Percentiles rank a stretch among this genome's conserved stretches.
phyloP scores from a whole-genome alignment of 176 grass and related monocot genomes.

The Juncus effusus region DNA sequence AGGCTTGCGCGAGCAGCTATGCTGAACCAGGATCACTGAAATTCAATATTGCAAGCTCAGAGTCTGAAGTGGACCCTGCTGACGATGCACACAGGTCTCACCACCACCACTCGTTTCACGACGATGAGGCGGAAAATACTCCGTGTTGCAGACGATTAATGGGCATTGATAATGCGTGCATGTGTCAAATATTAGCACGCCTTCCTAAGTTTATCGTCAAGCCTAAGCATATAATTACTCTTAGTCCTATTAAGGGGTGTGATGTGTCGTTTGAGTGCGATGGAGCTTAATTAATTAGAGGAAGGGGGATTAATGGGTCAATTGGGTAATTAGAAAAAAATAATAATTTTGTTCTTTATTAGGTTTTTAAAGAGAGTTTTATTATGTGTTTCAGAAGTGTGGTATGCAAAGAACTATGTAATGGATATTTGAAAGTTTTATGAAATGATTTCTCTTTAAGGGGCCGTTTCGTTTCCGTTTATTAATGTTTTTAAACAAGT shows the following conservation, averaged over 20 bases:
- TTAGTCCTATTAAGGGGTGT: constrained; percentile 48
- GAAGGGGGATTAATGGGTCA: background rate
- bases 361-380: too few relatives aligned
- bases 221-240: constrained; percentile 44
- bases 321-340: too few relatives aligned
- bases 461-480: too few relatives aligned
- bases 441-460: too few relatives aligned
- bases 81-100: constrained; percentile 27
- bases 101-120: constrained; percentile 25
- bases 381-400: too few relatives aligned
- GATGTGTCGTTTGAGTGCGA: constrained; percentile 58
- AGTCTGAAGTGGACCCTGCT: background rate
- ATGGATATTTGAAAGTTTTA: too few relatives aligned
- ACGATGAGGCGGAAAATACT: constrained; percentile 44
- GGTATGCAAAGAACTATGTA: too few relatives aligned
- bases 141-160: constrained; percentile 65
- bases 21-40: constrained; percentile 26
- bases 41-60: constrained; percentile 33
- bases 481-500: too few relatives aligned
- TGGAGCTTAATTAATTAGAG: constrained; percentile 10
- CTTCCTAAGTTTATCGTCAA: constrained; percentile 54
- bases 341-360: too few relatives aligned
- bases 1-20: constrained; percentile 42
- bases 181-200: constrained; percentile 43
- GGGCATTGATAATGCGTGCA: constrained; percentile 59